Evolutionary conservation across 495 filamentous ascomycete genomes (phyloP).

Genomic region (Echria macrotheca): DNA sequence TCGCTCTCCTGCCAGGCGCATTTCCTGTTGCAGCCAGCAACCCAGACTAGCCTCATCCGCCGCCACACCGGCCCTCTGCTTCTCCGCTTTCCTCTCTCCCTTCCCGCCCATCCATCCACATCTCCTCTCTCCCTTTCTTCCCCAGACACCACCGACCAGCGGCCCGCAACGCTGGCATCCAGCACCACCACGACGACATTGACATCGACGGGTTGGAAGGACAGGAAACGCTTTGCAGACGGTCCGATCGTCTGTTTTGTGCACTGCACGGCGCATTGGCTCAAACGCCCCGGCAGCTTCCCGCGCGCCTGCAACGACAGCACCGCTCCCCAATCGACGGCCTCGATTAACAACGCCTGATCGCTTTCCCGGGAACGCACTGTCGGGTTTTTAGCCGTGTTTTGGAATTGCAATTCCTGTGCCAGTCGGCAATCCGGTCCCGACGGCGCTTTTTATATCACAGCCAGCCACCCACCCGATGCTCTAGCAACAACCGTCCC

Average conservation of each 20-base stretch:
- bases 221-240: neutral
- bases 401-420: too few relatives aligned
- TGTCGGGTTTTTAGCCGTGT: conserved; percentile 8
- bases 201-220: conserved; percentile 1
- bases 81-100: conserved; percentile 10
- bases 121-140: neutral
- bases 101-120: conserved; percentile 6
- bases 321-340: conserved; percentile 6
- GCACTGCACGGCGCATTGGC: conserved; percentile 10
- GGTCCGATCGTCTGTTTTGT: conserved; percentile 4
- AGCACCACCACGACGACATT: neutral
- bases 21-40: conserved; percentile 1
- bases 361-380: conserved; percentile 11
- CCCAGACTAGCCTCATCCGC: conserved; percentile 7
- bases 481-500: too few relatives aligned
- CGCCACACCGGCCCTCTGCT: conserved; percentile 2
- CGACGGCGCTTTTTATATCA: neutral
- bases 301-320: conserved; percentile 17
- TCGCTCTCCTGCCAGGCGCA: conserved; percentile 2
- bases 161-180: neutral
- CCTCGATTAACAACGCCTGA: conserved; percentile 10
- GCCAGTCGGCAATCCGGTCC: too few relatives aligned
- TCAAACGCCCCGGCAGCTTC: conserved; percentile 3
- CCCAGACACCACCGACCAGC: conserved; percentile 2
- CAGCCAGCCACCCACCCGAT: neutral